phyloP scores from a whole-genome alignment of 2,329 filamentous ascomycete species.

The Phialophora verrucosa region DNA sequence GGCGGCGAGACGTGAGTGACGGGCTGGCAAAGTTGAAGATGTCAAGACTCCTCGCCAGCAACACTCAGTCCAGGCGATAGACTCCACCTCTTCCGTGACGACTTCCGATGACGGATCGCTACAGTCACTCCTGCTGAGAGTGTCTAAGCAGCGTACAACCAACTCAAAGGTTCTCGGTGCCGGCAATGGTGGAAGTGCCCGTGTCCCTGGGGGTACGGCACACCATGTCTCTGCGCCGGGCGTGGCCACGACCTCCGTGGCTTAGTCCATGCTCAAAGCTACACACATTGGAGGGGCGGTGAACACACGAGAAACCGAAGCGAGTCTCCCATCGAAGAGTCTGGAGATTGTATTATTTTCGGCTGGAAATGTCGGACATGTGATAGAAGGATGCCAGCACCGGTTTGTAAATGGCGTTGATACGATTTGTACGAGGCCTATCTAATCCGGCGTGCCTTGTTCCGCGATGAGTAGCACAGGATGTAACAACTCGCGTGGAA shows the following conservation, averaged over 20 bases:
- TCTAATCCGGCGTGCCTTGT: background rate
- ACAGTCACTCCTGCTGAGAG: background rate
- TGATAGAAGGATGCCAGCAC: background rate
- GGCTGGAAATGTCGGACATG: background rate
- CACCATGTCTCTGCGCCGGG: background rate
- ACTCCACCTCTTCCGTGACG: background rate
- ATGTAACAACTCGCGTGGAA: background rate
- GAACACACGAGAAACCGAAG: background rate
- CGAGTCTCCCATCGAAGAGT: background rate
- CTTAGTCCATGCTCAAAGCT: background rate
- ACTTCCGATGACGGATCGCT: background rate
- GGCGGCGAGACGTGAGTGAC: background rate
- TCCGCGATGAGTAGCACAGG: background rate
- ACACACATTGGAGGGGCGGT: background rate
- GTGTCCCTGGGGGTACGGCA: background rate
- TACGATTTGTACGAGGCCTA: background rate
- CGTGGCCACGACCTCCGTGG: background rate
- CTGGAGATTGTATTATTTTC: background rate
- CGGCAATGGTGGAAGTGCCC: background rate
- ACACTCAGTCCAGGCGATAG: background rate
- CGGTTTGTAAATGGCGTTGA: background rate
- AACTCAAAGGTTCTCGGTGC: background rate
- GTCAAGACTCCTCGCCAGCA: background rate
- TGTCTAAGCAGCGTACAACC: background rate
- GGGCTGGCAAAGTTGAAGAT: background rate